Percentiles rank a stretch among this genome's conserved stretches.
These are phyloP conservation scores for Solanum bukasovii DNA, from an alignment of 257 asterid genomes.

Conservation along the genomic window DNA sequence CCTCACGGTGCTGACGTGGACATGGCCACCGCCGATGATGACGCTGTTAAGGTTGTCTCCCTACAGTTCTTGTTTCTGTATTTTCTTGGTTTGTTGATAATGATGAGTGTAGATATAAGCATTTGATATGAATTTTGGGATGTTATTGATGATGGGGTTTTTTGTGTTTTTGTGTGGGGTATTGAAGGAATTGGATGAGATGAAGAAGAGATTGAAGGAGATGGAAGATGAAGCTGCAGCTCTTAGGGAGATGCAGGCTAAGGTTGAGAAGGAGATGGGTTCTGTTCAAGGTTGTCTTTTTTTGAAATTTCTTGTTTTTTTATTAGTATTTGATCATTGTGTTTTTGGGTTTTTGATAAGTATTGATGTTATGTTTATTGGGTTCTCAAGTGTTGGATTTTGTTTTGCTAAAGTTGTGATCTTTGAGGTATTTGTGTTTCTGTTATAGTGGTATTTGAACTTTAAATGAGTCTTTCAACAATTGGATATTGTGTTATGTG, in stretches of 20 bases:
- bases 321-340: not conserved
- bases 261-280: constrained; percentile 70
- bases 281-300: constrained; percentile 40
- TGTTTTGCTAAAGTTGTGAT: not conserved
- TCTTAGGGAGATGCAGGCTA: constrained; percentile 79
- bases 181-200: constrained; percentile 54
- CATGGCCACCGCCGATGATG: constrained; percentile 25
- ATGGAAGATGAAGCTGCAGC: constrained; percentile 82
- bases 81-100: not conserved
- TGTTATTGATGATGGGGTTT: not conserved
- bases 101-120: not conserved
- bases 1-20: constrained; percentile 19
- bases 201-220: constrained; percentile 79
- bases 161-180: not conserved
- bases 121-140: not conserved
- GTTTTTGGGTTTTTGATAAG: not conserved
- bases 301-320: not conserved
- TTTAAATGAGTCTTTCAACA: not conserved
- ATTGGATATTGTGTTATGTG: not conserved
- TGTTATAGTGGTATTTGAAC: not conserved
- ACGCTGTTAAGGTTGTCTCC: constrained; percentile 19
- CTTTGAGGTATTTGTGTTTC: not conserved
- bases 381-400: not conserved
- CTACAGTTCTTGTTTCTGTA: not conserved
- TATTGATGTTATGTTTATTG: not conserved